Evolutionary conservation across 768 basidiomycete genomes (phyloP).

Genomic region (Calocera viscosa): DNA sequence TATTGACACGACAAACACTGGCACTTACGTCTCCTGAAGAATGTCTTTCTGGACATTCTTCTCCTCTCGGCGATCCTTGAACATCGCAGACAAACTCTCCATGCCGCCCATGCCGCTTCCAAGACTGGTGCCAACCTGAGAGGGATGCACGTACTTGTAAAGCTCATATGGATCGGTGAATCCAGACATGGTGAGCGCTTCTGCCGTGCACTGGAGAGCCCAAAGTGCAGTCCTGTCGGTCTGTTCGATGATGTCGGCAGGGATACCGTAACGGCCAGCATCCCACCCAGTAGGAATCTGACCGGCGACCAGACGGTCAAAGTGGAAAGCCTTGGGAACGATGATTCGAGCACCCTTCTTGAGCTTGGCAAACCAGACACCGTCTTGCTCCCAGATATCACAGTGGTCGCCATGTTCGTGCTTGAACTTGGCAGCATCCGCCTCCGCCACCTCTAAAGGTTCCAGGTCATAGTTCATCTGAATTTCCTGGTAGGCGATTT

Average conservation of each 20-base stretch:
- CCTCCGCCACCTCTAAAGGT: slow-evolving; percentile 81
- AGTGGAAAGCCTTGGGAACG: slow-evolving; percentile 89
- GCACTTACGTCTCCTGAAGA: slow-evolving; percentile 88
- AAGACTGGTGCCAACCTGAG: slow-evolving; percentile 85
- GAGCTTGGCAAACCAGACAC: slow-evolving; percentile 97
- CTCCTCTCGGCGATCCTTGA: slow-evolving; percentile 96
- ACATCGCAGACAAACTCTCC: slow-evolving; percentile 85
- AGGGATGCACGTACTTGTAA: slow-evolving; percentile 92
- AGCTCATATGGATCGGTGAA: slow-evolving; percentile 97
- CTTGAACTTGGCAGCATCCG: slow-evolving; percentile 91
- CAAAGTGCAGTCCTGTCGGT: slow-evolving; percentile 87
- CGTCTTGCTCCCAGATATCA: slow-evolving; percentile 86
- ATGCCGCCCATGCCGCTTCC: slow-evolving; percentile 98
- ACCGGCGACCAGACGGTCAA: slow-evolving; percentile 87
- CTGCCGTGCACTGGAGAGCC: slow-evolving; percentile 88
- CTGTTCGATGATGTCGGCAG: slow-evolving; percentile 88
- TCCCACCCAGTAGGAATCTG: slow-evolving; percentile 97
- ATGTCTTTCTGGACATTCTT: slow-evolving; percentile 98
- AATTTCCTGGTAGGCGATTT: slow-evolving; percentile 93
- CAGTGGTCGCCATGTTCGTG: slow-evolving; percentile 92
- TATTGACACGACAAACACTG: not conserved
- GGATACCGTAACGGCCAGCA: slow-evolving; percentile 92
- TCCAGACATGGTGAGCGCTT: slow-evolving; percentile 92
- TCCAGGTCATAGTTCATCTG: slow-evolving; percentile 95
- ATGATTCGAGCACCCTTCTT: slow-evolving; percentile 92